A percentile compares a stretch with the other conserved stretches of the same genome.
phyloP scores from a whole-genome alignment of 2,329 filamentous ascomycete genomes.

The Didymella sp. region DNA sequence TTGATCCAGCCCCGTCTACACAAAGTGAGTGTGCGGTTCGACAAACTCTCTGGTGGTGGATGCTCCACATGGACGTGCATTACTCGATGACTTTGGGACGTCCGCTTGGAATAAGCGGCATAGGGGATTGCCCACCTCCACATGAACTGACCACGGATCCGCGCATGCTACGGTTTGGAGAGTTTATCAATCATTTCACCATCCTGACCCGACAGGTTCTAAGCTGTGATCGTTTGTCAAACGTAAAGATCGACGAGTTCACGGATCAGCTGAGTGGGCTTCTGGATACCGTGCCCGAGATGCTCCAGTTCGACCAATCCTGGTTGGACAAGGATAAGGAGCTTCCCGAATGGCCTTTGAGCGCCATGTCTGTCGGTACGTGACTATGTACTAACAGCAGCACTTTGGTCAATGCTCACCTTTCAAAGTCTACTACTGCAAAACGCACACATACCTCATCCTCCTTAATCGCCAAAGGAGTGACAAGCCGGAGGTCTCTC shows the following conservation, averaged over 20 bases:
- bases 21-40: conserved; percentile 53
- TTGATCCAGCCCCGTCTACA: conserved; percentile 52
- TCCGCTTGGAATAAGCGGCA: conserved; percentile 57
- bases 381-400: conserved; percentile 1
- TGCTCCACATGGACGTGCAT: conserved; percentile 60
- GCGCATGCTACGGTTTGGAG: conserved; percentile 53
- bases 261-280: conserved; percentile 54
- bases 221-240: conserved; percentile 52
- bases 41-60: conserved; percentile 60
- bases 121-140: conserved; percentile 58
- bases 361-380: conserved; percentile 55
- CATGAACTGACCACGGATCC: conserved; percentile 55
- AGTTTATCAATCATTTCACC: conserved; percentile 57
- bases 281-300: conserved; percentile 57
- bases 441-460: conserved; percentile 58
- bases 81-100: conserved; percentile 59
- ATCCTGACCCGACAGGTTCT: conserved; percentile 58
- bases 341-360: conserved; percentile 57
- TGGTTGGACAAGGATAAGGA: conserved; percentile 51
- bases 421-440: conserved; percentile 53
- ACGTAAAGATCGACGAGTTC: conserved; percentile 56
- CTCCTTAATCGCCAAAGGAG: conserved; percentile 57
- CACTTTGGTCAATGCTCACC: conserved; percentile 22
- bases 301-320: conserved; percentile 55
- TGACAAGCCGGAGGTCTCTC: conserved; percentile 23